Evolutionary conservation across 805 yeast genomes (phyloP).

Genomic region (Hanseniaspora meyeri): DNA sequence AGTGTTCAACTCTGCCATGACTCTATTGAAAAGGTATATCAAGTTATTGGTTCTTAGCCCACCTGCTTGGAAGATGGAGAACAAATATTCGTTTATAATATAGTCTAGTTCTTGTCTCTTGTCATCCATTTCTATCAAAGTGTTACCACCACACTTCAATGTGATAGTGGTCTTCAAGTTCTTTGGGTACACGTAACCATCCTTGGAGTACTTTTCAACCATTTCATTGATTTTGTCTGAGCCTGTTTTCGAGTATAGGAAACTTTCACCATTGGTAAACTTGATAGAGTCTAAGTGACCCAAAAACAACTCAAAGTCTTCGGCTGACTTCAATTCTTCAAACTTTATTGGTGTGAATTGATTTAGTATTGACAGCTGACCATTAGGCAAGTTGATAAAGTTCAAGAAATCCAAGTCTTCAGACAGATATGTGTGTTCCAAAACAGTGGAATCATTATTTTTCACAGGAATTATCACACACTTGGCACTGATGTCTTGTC

Average conservation of each 20-base stretch:
- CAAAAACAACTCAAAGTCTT: constrained; percentile 22
- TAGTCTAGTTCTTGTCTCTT: constrained; percentile 22
- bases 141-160: constrained; percentile 24
- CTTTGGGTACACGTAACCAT: constrained; percentile 8
- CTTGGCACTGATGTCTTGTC: constrained; percentile 18
- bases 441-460: constrained; percentile 13
- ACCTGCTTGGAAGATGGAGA: constrained; percentile 6
- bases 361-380: constrained; percentile 22
- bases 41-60: constrained; percentile 5
- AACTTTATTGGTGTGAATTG: constrained; percentile 19
- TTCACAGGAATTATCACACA: constrained; percentile 10
- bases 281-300: constrained; percentile 24
- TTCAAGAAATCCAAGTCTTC: constrained; percentile 22
- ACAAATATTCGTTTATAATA: constrained; percentile 21
- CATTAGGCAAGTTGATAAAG: constrained; percentile 23
- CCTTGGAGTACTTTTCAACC: not conserved
- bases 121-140: constrained; percentile 24
- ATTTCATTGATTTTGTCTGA: constrained; percentile 13
- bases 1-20: not conserved
- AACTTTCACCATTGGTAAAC: constrained; percentile 26
- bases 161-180: constrained; percentile 23
- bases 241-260: constrained; percentile 21
- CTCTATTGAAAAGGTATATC: not conserved
- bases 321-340: constrained; percentile 17
- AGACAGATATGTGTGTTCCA: constrained; percentile 19